These are phyloP conservation scores for Periconia sp. DNA, from an alignment of 2,329 filamentous ascomycete species.

Conservation along the genomic window DNA sequence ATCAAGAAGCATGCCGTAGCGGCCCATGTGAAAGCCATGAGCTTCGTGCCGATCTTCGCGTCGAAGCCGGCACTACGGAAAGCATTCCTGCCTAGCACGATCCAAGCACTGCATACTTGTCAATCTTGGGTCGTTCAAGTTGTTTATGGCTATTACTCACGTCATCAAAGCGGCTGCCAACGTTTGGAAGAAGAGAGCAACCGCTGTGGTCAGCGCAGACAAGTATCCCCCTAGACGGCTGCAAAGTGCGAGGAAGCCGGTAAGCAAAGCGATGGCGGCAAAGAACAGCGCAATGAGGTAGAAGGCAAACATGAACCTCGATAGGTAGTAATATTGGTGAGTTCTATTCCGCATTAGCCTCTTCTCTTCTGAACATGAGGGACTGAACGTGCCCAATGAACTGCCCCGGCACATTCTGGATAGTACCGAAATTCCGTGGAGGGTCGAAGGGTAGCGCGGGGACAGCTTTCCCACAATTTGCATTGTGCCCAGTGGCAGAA, in stretches of 20 bases:
- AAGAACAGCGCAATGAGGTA: slow-evolving; percentile 86
- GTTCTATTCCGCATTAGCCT: slow-evolving; percentile 27
- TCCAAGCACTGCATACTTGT: slow-evolving; percentile 60
- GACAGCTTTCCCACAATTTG: slow-evolving; percentile 67
- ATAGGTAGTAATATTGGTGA: slow-evolving; percentile 79
- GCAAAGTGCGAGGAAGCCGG: slow-evolving; percentile 72
- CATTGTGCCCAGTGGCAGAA: slow-evolving; percentile 56
- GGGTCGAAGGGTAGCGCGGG: slow-evolving; percentile 72
- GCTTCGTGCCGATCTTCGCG: slow-evolving; percentile 69
- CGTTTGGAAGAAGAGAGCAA: slow-evolving; percentile 73
- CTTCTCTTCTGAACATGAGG: background rate
- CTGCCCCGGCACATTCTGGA: slow-evolving; percentile 56
- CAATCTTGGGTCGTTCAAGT: too few relatives aligned
- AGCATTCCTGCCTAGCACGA: slow-evolving; percentile 71
- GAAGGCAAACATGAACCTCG: slow-evolving; percentile 92
- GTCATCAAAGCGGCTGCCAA: slow-evolving; percentile 76
- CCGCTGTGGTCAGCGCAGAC: slow-evolving; percentile 61
- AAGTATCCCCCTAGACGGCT: slow-evolving; percentile 73
- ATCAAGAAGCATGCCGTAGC: slow-evolving; percentile 71
- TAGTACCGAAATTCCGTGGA: slow-evolving; percentile 66
- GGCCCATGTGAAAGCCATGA: slow-evolving; percentile 80
- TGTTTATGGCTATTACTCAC: slow-evolving; percentile 56
- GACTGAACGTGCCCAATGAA: slow-evolving; percentile 55
- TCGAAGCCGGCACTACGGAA: slow-evolving; percentile 64
- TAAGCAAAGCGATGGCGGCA: slow-evolving; percentile 69